Evolutionary conservation across 768 basidiomycete species (phyloP).

Genomic region (Suillus plorans): DNA sequence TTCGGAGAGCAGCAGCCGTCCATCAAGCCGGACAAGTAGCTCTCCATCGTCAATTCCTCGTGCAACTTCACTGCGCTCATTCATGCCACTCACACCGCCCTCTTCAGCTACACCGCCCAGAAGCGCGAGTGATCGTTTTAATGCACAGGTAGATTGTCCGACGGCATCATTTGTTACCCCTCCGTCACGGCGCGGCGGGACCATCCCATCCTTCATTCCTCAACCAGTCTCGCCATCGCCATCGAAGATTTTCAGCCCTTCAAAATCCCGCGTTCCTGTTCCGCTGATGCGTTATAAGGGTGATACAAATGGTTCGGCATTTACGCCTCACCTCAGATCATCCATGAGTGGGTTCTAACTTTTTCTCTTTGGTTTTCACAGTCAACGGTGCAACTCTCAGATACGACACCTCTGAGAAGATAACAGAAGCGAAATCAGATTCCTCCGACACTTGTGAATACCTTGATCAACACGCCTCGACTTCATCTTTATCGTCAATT

Average conservation of each 20-base stretch:
- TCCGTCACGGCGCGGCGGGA: slow-evolving; percentile 50
- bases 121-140: slow-evolving; percentile 26
- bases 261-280: slow-evolving; percentile 41
- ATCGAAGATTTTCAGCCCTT: slow-evolving; percentile 22
- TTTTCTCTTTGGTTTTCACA: slow-evolving; percentile 34
- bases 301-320: slow-evolving; percentile 59
- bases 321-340: slow-evolving; percentile 48
- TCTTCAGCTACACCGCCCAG: slow-evolving; percentile 37
- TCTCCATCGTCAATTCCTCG: slow-evolving; percentile 57
- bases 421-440: slow-evolving; percentile 11
- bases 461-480: slow-evolving; percentile 26
- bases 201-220: slow-evolving; percentile 58
- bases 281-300: slow-evolving; percentile 25
- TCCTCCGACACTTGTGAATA: slow-evolving; percentile 24
- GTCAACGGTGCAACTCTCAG: slow-evolving; percentile 37
- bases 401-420: slow-evolving; percentile 34
- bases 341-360: slow-evolving; percentile 60
- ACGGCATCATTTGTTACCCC: slow-evolving; percentile 44
- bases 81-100: slow-evolving; percentile 27
- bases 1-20: slow-evolving; percentile 7
- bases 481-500: slow-evolving; percentile 45
- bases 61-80: slow-evolving; percentile 35
- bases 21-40: slow-evolving; percentile 16
- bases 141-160: slow-evolving; percentile 23
- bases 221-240: slow-evolving; percentile 54